phyloP scores from a whole-genome alignment of 192 early-diverging fungal species.

The Gonapodya prolifera region DNA sequence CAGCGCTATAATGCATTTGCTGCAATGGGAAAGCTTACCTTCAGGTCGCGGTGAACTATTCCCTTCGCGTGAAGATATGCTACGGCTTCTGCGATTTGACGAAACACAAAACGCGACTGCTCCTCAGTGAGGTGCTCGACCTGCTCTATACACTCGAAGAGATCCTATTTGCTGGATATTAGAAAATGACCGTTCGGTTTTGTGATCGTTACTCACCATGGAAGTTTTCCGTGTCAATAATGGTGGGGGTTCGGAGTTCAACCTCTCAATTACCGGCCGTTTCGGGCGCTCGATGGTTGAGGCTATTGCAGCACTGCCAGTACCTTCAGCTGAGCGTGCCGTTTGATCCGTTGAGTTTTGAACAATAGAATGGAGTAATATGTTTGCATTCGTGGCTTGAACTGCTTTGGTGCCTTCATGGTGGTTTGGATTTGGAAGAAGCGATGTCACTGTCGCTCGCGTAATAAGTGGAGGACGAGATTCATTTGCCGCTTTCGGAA shows the following conservation, averaged over 20 bases:
- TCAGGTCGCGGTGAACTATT: conserved; percentile 35
- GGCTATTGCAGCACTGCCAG: too few species aligned
- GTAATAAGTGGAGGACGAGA: too few species aligned
- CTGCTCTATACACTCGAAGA: conserved; percentile 54
- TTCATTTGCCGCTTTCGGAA: too few species aligned
- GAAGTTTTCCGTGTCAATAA: conserved; percentile 33
- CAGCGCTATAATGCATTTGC: too few species aligned
- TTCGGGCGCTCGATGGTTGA: neutral
- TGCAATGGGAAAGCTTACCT: neutral
- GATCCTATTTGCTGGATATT: conserved; percentile 23
- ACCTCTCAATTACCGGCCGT: neutral
- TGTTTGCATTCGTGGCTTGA: too few species aligned
- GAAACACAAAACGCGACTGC: conserved; percentile 38
- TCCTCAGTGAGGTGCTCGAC: conserved; percentile 31
- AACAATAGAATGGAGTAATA: too few species aligned
- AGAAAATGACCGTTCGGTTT: too few species aligned
- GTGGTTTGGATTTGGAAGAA: too few species aligned
- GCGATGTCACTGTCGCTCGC: too few species aligned
- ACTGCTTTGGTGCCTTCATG: too few species aligned
- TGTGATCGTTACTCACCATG: conserved; percentile 14
- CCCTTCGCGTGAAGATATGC: conserved; percentile 29
- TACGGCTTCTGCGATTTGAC: conserved; percentile 40
- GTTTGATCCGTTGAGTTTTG: too few species aligned
- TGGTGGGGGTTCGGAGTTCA: conserved; percentile 9
- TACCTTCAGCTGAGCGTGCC: too few species aligned